Conservation (phyloP, 805 yeast species). For the Schwanniomyces vanrijiae region DNA sequence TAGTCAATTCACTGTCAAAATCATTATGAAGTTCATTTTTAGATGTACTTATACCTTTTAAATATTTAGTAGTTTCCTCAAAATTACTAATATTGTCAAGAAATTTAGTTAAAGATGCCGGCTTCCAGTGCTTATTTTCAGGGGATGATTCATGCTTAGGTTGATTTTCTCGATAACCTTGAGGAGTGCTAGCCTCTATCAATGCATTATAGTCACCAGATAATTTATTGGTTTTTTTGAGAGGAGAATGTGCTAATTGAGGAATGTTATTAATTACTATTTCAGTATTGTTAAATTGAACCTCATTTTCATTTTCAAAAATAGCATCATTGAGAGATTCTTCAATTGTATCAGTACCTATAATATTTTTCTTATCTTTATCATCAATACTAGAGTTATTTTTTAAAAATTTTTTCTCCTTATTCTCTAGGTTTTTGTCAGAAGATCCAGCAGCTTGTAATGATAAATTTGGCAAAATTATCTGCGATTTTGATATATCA, state of each 20-base stretch:
- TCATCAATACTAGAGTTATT: no score
- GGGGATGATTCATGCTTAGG: not conserved
- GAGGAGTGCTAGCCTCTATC: conserved; percentile 17
- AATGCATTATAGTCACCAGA: conserved; percentile 11
- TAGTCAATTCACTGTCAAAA: conserved; percentile 61
- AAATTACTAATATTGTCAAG: conserved; percentile 20
- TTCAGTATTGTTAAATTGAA: no score
- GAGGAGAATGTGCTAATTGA: not conserved
- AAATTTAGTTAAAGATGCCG: not conserved
- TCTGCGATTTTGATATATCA: no score
- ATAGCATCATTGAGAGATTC: no score
- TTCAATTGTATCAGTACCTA: no score
- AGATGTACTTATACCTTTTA: conserved; percentile 32
- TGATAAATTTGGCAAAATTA: no score
- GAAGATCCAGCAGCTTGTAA: no score
- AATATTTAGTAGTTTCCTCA: conserved; percentile 35
- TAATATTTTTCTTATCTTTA: no score
- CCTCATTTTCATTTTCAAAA: not conserved
- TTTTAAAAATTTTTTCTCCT: no score
- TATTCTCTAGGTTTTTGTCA: no score
- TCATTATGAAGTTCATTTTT: conserved; percentile 55
- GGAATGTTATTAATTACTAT: no score
- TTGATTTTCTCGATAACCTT: not conserved
- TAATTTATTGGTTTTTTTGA: not conserved
- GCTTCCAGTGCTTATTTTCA: conserved; percentile 1